These are phyloP conservation scores for Neurospora tetrasperma DNA, from an alignment of 495 filamentous ascomycete species.

Conservation along the genomic window DNA sequence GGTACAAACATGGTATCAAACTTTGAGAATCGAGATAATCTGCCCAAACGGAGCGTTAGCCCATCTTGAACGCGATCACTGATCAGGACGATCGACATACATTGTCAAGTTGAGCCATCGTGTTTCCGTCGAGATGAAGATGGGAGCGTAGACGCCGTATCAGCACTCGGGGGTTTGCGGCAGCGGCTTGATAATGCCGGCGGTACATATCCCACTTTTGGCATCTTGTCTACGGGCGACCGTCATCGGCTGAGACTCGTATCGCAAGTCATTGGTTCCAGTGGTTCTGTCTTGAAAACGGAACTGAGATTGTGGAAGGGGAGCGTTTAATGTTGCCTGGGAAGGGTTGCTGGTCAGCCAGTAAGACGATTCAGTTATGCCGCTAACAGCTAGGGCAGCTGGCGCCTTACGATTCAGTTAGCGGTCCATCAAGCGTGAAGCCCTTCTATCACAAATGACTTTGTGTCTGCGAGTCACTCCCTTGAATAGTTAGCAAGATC, in stretches of 20 bases:
- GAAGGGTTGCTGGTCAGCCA: neutral
- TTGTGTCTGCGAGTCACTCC: neutral
- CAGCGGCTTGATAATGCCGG: too few species aligned
- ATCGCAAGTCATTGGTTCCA: neutral
- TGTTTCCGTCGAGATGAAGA: neutral
- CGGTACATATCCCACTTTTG: neutral
- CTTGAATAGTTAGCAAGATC: too few species aligned
- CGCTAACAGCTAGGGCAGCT: neutral
- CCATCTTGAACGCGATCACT: neutral
- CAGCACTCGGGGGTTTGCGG: neutral
- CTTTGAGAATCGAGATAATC: neutral
- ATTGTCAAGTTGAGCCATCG: neutral
- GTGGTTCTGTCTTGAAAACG: neutral
- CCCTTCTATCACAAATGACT: neutral
- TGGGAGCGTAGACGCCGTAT: neutral
- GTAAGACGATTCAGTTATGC: neutral
- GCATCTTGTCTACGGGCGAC: neutral
- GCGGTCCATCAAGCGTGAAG: neutral
- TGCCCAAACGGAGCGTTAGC: neutral
- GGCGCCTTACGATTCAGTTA: neutral
- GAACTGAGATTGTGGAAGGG: neutral
- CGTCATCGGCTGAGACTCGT: neutral
- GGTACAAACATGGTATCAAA: neutral
- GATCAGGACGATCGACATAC: neutral
- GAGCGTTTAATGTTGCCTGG: neutral